A percentile compares a stretch with the other conserved stretches of the same genome.
Evolutionary conservation across 2,329 filamentous ascomycete species (phyloP).

Genomic region (Aspergillus caelatus): DNA sequence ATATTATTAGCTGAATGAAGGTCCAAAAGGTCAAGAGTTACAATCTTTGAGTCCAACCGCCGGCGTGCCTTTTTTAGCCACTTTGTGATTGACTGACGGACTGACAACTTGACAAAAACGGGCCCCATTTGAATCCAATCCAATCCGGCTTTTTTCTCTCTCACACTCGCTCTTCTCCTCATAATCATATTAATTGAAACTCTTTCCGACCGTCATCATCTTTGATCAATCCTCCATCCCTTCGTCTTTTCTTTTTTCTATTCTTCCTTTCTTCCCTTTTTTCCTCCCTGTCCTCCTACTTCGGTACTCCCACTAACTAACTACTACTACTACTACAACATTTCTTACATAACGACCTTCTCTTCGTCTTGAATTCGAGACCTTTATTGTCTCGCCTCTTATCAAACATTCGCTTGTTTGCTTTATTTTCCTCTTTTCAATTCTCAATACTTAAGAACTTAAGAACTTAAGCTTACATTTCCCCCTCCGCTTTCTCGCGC

Average conservation of each 20-base stretch:
- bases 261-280: conserved; percentile 4
- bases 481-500: not conserved
- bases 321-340: not conserved
- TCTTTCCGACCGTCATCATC: not conserved
- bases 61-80: not conserved
- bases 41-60: conserved; percentile 1
- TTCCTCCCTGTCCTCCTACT: not conserved
- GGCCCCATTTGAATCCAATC: conserved; percentile 10
- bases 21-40: not conserved
- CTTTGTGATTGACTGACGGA: conserved; percentile 6
- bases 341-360: not conserved
- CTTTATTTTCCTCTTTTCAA: not conserved
- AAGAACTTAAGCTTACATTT: no score
- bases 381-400: not conserved
- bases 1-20: conserved; percentile 4
- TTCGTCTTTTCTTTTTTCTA: not conserved
- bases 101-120: conserved; percentile 13
- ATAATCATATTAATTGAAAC: not conserved
- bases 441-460: not conserved
- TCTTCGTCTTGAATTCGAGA: not conserved
- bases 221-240: not conserved
- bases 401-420: conserved; percentile 14
- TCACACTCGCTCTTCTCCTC: not conserved
- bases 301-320: not conserved
- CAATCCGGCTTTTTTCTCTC: not conserved